Evolutionary conservation across 1,284 basidiomycete species (phyloP).

Genomic region (Trametes hirsuta): DNA sequence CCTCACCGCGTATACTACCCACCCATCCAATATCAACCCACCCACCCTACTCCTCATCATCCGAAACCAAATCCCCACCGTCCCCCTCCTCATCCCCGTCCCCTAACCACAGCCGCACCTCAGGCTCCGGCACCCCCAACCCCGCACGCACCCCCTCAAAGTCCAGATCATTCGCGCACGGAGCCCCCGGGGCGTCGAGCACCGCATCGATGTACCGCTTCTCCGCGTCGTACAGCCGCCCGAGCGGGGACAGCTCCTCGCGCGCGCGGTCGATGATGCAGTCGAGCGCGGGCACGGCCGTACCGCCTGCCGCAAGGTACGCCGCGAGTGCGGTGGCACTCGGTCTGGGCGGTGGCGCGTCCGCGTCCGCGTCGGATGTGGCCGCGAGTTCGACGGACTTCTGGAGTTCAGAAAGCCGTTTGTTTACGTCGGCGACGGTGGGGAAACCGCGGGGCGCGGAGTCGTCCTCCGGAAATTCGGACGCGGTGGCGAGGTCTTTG

Average conservation of each 20-base stretch:
- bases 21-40: background rate
- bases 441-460: conserved; percentile 15
- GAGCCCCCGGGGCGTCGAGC: conserved; percentile 9
- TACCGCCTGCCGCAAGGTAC: conserved; percentile 18
- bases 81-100: conserved; percentile 3
- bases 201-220: conserved; percentile 22
- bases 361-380: background rate
- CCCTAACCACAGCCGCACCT: background rate
- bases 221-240: conserved; percentile 19
- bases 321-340: conserved; percentile 2
- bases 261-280: conserved; percentile 26
- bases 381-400: background rate
- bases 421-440: conserved; percentile 8
- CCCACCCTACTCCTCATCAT: conserved; percentile 13
- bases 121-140: conserved; percentile 14
- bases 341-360: background rate
- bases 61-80: conserved; percentile 9
- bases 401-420: conserved; percentile 7
- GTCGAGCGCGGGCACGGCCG: conserved; percentile 19
- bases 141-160: conserved; percentile 19
- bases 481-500: conserved; percentile 9
- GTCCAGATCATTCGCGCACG: conserved; percentile 21
- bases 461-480: background rate
- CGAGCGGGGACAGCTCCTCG: conserved; percentile 25
- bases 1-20: too few relatives aligned